Base-by-base conservation (phyloP, 352 stramenopile genomes). In the Phytophthora citricola region DNA sequence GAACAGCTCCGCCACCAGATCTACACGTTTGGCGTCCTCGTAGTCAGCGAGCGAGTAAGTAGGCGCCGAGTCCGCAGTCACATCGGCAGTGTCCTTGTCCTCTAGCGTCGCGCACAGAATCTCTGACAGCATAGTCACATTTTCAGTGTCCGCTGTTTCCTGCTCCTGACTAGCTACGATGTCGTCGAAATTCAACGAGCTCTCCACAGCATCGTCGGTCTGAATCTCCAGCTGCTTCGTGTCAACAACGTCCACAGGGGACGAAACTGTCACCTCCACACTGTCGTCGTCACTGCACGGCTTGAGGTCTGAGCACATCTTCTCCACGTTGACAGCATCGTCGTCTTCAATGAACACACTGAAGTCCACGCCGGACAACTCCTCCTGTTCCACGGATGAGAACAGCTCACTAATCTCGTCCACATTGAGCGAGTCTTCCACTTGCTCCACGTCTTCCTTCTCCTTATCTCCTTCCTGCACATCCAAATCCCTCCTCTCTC, bases 331-430 rank as follows among this genome's bases (percentile, higher is more conserved):
- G 17, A 83, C 47, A 53, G 71, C 77, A 48, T 89, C 77, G 11
- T 87, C 73, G 9, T 76, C 73, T 53, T 88, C 71, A 9, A 85
- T 64, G 29, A 86, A 76, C 10, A 85, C 63, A 50, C 75, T 73
- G 31, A 82, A 85, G 53, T 88, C 75, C 58, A 81, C 62, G 11
- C 50, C 58, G 4, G 64, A 53, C 38, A 58, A 62, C 51, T 75
- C 68, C 27, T 86, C 73, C 44, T 74, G 68, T 65, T 88, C 76
- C 52, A 87, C 81, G 52, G 58, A 77, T 55, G 69, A 76, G 41
- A 89, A 81, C 65, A 89, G 57, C 29, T 86, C 79, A 41, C 67
- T 89, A 22, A 89, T 66, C 47, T 81, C 66, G 40, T 91, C 73
- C 44, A 83, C 77, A 45, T 84, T 76, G 27, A 70, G 53, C 63